Base-by-base conservation (phyloP, 495 filamentous ascomycete species). In the Sabuloglossum arenarium region DNA sequence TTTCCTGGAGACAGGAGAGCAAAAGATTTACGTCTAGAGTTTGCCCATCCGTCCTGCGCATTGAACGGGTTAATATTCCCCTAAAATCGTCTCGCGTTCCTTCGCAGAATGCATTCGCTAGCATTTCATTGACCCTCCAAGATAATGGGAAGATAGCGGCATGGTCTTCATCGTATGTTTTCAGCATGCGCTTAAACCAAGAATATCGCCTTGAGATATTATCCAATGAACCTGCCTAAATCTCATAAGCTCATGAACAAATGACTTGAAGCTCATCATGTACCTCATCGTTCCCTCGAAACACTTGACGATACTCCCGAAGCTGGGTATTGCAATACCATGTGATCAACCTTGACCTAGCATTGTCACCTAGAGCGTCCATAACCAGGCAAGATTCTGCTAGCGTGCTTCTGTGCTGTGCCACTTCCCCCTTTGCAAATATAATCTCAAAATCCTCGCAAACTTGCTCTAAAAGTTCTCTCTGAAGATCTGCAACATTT, bases 281-380 rank as follows among this genome's bases (percentile, higher is more conserved):
- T 55, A 67, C 66, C 66, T 98, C 91, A 68, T 98, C 91, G 66
- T 89, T 96, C 27, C 90, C 90, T 24, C 87, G 74, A 69, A 98
- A 98, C 3, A 98, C 82, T 65, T 94, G 87, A 31, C 91, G 78
- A 65, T 98, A 98, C 68, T 98, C 91, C 37, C 91, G 79, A 57
- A 98, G 72, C 71, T 96, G 86, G 10, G 91, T 94, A 63, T 98
- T 98, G 69, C 93, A 90, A 64, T 98, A 98, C 91, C 91, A 98
- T 25, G 83, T 91, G 59, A 96, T 75, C 25, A 98, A 68, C 55
- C 91, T 73, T 1, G 84, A 75, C 61, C 82, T 77, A 42, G 93
- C 90, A 65, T 84, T 82, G 3, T 97, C 91, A 5, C 93, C 93
- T 49, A 98, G 70, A 37, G 91, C 87, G 73, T 98, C 93, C 79